Base-by-base conservation (phyloP, 108 stramenopile genomes). In the Nitzschia sp. region DNA sequence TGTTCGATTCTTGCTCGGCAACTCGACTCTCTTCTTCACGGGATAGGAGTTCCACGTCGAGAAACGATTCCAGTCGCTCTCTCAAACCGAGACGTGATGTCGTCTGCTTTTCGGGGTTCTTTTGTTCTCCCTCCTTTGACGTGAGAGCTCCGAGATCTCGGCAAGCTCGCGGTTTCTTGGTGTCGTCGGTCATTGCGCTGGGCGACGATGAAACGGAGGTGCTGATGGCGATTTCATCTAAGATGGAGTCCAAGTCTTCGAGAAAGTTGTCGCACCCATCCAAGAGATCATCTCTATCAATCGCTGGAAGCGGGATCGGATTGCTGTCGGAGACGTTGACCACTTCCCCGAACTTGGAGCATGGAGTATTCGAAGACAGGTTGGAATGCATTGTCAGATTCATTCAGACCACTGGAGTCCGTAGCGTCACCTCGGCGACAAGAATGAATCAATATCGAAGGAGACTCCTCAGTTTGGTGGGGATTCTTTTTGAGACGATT, bases 151-250 rank as follows among this genome's bases (percentile, higher is more conserved):
- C 25, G 34, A 69, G 35, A 34, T 69, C 68, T 15, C 57, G 25
- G 32, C 45, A 26, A 22, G 36, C 35, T 3, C 45, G 68, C 6
- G 68, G 68, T 1, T 47, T 34, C 6, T 16, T 58, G 45, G 19
- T 21, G 45, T 48, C 23, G 9, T 44, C 33, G 46, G 45, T 19
- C n/a, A 54, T 69, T 23, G 44, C 21, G 38, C 13, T 58, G 19
- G 28, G 54, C 6, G 56, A 58, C 26, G 36, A 50, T 21, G 48
- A 8, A 50, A 56, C 4, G 3, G 55, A 56, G 5, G 55, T 27
- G 50, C 50, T 52, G 13, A 28, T 29, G n/a, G 68, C 21, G 5
- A 69, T 35, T 58, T 36, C 68, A 21, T 69, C 22, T 16, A 58
- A 29, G 17, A 69, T 58, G 21, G 28, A 47, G 16, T 58, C 57